Percentiles rank a stretch among this genome's conserved stretches.
Evolutionary conservation across 495 filamentous ascomycete species (phyloP).

Genomic region (Lophiotrema nucula): DNA sequence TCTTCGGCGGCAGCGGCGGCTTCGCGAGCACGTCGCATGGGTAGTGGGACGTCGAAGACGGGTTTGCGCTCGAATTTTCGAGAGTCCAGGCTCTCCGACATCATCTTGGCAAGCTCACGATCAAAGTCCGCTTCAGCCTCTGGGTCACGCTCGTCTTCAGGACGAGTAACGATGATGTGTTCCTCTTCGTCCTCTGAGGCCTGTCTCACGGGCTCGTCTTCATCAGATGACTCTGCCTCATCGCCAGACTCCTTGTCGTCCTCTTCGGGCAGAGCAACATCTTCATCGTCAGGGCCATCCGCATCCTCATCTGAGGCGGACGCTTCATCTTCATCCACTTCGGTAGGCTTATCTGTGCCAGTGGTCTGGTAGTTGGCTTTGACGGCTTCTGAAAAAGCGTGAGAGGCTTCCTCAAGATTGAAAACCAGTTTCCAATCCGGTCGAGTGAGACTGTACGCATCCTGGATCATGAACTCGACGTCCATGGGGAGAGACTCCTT

Average conservation of each 20-base stretch:
- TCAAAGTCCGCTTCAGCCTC: slow-evolving; percentile 97
- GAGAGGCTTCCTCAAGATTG: slow-evolving; percentile 77
- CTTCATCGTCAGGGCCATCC: slow-evolving; percentile 45
- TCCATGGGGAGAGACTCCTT: slow-evolving; percentile 95
- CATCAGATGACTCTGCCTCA: slow-evolving; percentile 48
- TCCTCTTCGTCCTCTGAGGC: slow-evolving; percentile 74
- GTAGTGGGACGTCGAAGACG: slow-evolving; percentile 89
- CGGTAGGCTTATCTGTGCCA: slow-evolving; percentile 54
- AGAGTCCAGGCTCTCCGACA: slow-evolving; percentile 93
- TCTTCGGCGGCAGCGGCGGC: slow-evolving; percentile 47
- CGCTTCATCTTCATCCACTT: slow-evolving; percentile 58
- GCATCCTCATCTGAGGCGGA: slow-evolving; percentile 41
- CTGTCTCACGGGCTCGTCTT: slow-evolving; percentile 48
- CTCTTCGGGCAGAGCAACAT: slow-evolving; percentile 52
- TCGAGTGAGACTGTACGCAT: slow-evolving; percentile 77
- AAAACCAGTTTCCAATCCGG: slow-evolving; percentile 88
- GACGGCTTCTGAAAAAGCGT: slow-evolving; percentile 81
- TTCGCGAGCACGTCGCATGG: slow-evolving; percentile 77
- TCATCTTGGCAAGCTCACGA: slow-evolving; percentile 96
- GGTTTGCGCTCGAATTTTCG: slow-evolving; percentile 92
- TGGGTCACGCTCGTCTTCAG: slow-evolving; percentile 88
- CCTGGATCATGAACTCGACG: slow-evolving; percentile 93
- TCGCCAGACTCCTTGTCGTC: slow-evolving; percentile 60
- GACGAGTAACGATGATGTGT: slow-evolving; percentile 82
- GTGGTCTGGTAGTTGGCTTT: slow-evolving; percentile 81